phyloP scores from a whole-genome alignment of 495 filamentous ascomycete species.

The Penicillium roqueforti region DNA sequence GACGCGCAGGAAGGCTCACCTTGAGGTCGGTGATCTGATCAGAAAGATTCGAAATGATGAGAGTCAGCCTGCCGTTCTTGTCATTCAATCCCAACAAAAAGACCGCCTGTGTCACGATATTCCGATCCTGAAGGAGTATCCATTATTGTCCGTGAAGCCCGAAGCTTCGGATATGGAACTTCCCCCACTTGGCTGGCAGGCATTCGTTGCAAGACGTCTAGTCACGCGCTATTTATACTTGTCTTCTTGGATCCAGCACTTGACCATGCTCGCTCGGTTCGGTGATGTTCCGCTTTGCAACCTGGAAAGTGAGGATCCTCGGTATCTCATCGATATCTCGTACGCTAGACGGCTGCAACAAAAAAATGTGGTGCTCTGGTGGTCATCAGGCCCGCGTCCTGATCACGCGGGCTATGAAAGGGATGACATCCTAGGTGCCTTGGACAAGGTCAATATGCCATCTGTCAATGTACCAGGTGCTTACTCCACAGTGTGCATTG shows the following conservation, averaged over 20 bases:
- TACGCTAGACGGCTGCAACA: conserved; percentile 88
- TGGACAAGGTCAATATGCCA: conserved; percentile 93
- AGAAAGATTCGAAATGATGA: conserved; percentile 89
- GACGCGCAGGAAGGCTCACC: conserved; percentile 79
- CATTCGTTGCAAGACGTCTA: conserved; percentile 77
- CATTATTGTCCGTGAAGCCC: conserved; percentile 71
- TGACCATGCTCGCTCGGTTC: conserved; percentile 81
- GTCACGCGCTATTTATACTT: conserved; percentile 87
- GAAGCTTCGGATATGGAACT: conserved; percentile 82
- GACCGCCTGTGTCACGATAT: conserved; percentile 78
- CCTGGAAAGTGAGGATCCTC: conserved; percentile 86
- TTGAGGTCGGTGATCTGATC: conserved; percentile 77
- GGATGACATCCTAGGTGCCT: conserved; percentile 76
- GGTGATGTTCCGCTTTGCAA: conserved; percentile 95
- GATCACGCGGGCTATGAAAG: conserved; percentile 96
- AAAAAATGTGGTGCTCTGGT: conserved; percentile 97
- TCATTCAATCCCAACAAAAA: conserved; percentile 85
- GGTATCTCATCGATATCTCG: conserved; percentile 91
- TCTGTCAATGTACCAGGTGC: conserved; percentile 87
- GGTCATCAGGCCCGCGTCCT: conserved; percentile 78
- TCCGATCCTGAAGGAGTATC: conserved; percentile 78
- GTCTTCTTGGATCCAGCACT: conserved; percentile 85
- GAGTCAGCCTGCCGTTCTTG: conserved; percentile 68
- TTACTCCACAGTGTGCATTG: conserved; percentile 95
- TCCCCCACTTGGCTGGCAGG: conserved; percentile 91